These are phyloP conservation scores for Elongisporangium prolatum DNA, from an alignment of 352 stramenopile genomes.

Conservation along the genomic window DNA sequence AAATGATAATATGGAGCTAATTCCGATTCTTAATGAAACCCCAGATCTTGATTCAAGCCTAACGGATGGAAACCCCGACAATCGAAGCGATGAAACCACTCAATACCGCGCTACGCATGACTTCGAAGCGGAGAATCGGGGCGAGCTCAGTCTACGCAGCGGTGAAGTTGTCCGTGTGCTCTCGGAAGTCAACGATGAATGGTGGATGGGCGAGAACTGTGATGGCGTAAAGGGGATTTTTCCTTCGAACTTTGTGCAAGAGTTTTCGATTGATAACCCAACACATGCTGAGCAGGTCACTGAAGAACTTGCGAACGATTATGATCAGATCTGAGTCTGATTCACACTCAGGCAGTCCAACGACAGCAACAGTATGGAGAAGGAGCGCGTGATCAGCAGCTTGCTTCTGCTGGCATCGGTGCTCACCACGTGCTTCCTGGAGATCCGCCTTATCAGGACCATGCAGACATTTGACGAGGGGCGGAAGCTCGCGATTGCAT, in stretches of 20 bases:
- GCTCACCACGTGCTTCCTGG: constrained; percentile 44
- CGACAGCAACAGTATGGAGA: constrained; percentile 18
- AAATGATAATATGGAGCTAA: not conserved
- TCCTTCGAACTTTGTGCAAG: constrained; percentile 39
- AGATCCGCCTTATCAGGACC: constrained; percentile 45
- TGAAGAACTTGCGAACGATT: not conserved
- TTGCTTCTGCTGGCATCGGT: constrained; percentile 45
- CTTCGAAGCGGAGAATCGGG: constrained; percentile 33
- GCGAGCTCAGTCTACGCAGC: constrained; percentile 44
- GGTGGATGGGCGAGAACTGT: constrained; percentile 61
- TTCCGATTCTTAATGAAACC: not conserved
- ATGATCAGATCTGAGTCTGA: not conserved
- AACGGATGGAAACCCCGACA: not conserved
- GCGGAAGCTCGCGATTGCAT: constrained; percentile 17
- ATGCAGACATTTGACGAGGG: constrained; percentile 50
- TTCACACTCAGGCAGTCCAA: not conserved
- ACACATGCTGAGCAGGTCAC: not conserved
- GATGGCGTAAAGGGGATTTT: constrained; percentile 60
- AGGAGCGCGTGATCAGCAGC: constrained; percentile 37
- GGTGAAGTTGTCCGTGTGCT: constrained; percentile 57
- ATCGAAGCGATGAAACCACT: constrained; percentile 2
- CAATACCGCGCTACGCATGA: constrained; percentile 29
- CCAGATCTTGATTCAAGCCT: not conserved
- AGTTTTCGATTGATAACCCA: not conserved
- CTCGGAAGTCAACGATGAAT: constrained; percentile 38